Evolutionary conservation across 352 stramenopile species (phyloP).

Genomic region (Phytophthora sp.): DNA sequence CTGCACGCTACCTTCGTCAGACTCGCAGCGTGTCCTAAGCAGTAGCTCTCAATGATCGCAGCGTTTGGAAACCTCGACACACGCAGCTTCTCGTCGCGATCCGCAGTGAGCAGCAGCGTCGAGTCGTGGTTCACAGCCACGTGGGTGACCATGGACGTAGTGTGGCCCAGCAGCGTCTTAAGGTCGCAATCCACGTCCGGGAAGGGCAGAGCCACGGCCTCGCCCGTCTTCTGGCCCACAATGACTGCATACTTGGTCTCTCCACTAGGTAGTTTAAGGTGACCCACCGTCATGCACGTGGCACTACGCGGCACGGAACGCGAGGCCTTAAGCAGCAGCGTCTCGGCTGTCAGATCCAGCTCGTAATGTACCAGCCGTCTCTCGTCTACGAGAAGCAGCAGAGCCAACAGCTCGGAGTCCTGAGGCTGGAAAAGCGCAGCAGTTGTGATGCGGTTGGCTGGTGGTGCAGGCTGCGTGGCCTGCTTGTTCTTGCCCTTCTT

Average conservation of each 20-base stretch:
- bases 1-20: conserved; percentile 67
- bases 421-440: conserved; percentile 45
- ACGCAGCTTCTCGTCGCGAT: conserved; percentile 88
- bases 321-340: conserved; percentile 46
- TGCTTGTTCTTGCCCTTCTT: too few relatives aligned
- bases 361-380: conserved; percentile 82
- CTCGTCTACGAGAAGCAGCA: conserved; percentile 74
- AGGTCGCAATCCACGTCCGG: conserved; percentile 66
- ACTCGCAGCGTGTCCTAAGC: conserved; percentile 75
- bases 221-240: conserved; percentile 82
- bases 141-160: conserved; percentile 88
- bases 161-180: conserved; percentile 84
- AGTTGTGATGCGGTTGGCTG: conserved; percentile 53
- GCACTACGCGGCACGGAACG: conserved; percentile 69
- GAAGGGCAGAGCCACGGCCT: conserved; percentile 81
- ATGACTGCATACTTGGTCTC: conserved; percentile 66
- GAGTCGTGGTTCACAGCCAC: conserved; percentile 62
- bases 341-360: conserved; percentile 47
- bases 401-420: conserved; percentile 27
- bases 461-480: conserved; percentile 23
- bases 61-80: conserved; percentile 81
- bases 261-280: conserved; percentile 32
- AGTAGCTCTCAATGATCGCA: conserved; percentile 83
- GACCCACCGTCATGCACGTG: conserved; percentile 63
- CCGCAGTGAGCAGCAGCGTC: conserved; percentile 70